Percentiles rank a stretch among this genome's conserved stretches.
These are phyloP conservation scores for Cercospora sesami DNA, from an alignment of 2,329 filamentous ascomycete species.

Conservation along the genomic window DNA sequence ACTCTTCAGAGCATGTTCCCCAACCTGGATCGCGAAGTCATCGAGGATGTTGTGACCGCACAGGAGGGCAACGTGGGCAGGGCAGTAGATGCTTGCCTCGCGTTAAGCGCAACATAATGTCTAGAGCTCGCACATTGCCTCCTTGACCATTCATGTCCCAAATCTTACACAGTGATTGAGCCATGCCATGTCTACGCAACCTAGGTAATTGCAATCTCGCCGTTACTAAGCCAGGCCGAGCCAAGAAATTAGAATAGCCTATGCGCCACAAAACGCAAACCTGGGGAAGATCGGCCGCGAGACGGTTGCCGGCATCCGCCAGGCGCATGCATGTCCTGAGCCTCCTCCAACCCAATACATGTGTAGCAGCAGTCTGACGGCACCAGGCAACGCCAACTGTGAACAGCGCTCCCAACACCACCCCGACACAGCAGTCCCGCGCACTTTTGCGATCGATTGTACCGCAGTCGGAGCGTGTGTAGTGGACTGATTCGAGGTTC, in stretches of 20 bases:
- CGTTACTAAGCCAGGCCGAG: not conserved
- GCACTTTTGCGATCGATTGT: not conserved
- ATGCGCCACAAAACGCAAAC: not conserved
- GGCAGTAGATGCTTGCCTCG: conserved; percentile 52
- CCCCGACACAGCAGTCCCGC: not conserved
- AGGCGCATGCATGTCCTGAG: not conserved
- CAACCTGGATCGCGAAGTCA: conserved; percentile 87
- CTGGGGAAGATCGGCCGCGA: conserved; percentile 4
- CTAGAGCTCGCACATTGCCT: not conserved
- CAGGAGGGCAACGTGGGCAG: conserved; percentile 72
- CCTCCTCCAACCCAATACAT: not conserved
- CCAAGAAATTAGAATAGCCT: conserved; percentile 2
- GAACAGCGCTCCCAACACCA: not conserved
- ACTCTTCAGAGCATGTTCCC: conserved; percentile 96
- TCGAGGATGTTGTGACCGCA: conserved; percentile 92
- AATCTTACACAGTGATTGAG: not conserved
- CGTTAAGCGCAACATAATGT: conserved; percentile 38
- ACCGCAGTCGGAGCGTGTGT: not conserved
- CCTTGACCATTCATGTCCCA: not conserved
- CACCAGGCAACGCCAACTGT: not conserved
- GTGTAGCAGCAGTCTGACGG: not conserved
- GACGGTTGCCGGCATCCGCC: not conserved
- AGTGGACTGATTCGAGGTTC: not conserved
- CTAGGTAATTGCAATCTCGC: not conserved
- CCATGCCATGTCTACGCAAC: not conserved